These are phyloP conservation scores for Postia placenta DNA, from an alignment of 768 basidiomycete species.

Conservation along the genomic window DNA sequence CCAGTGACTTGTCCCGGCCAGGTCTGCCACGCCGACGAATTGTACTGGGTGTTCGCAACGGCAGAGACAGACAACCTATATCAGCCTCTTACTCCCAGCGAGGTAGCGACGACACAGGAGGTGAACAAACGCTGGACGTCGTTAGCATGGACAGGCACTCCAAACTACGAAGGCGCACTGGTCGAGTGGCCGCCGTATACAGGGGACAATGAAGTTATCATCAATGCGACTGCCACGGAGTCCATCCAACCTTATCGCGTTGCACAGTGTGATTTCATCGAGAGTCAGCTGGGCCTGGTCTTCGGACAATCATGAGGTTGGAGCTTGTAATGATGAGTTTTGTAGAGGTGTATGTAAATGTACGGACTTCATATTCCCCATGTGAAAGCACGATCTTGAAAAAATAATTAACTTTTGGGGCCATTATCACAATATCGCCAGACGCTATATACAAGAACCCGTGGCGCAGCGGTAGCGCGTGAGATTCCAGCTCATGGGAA, in stretches of 20 bases:
- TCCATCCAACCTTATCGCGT: slow-evolving; percentile 5
- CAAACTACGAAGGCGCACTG: slow-evolving; percentile 7
- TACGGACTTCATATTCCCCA: too few species aligned
- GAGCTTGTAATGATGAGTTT: neutral
- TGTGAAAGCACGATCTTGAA: too few species aligned
- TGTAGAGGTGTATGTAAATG: too few species aligned
- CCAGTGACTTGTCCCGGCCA: slow-evolving; percentile 8
- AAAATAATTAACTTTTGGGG: too few species aligned
- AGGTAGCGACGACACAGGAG: slow-evolving; percentile 7
- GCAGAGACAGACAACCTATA: slow-evolving; percentile 9
- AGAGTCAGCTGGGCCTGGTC: neutral
- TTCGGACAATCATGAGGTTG: slow-evolving; percentile 1
- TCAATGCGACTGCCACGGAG: slow-evolving; percentile 1
- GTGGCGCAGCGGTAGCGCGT: slow-evolving; percentile 1
- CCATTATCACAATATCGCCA: too few species aligned
- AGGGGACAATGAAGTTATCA: slow-evolving; percentile 8
- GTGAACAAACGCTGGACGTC: slow-evolving; percentile 9
- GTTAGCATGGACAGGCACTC: slow-evolving; percentile 6
- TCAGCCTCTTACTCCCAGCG: slow-evolving; percentile 5
- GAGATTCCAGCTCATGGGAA: neutral
- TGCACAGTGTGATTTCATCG: slow-evolving; percentile 8
- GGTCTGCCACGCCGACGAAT: slow-evolving; percentile 10
- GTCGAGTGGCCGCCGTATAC: slow-evolving; percentile 7
- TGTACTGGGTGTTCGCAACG: slow-evolving; percentile 10
- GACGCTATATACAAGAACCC: too few species aligned